Base-by-base conservation (phyloP, 805 yeast species). In the Dipodascopsis uninucleata region DNA sequence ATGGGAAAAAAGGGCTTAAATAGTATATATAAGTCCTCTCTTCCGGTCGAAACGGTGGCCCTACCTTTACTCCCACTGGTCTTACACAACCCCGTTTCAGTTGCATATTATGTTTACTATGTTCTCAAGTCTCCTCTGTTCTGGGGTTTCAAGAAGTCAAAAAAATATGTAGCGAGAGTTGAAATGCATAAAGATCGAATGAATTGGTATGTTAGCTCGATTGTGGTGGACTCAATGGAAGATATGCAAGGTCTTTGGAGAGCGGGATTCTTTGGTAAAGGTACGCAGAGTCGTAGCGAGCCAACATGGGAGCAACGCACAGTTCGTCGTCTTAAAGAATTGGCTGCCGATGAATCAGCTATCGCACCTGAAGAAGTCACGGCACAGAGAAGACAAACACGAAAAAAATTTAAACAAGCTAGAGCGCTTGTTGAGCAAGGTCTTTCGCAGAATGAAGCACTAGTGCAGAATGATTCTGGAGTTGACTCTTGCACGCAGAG, bases 221-320 rank as follows among this genome's bases (percentile, higher is more conserved):
- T 83, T 3, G 43, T 36, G 12, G 63, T 66, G 8, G 39, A 39
- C 20, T 58, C 57, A 34, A 64, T 63, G 1, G 52, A 59, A 0
- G 79, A 73, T 25, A 81, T 82, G 78, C 54, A 58, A 17, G 64
- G 64, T 31, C 66, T 93, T 2, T 93, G 97, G 97, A 65, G 71
- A 14, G 74, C 74, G 55, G 98, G 98, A 1, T 93, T 88, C 60
- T 93, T 87, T 61, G 98, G 98, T 5, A 93, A 90, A 59, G 98
- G 97, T 1, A 76, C 77, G 2, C 67, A 88, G 35, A 85, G 96
- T 28, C 71, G 98, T 52, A 83, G 95, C 45, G 97, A 93, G 60
- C 96, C 98, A 0, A 78, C 96, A 0, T 93, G 97, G 97, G 64
- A 61, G 35, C 70, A 69, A n/a, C 71, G 97, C 42, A 78, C 86